Evolutionary conservation across 2,329 filamentous ascomycete species (phyloP).

Genomic region (Diaporthe citrichinensis): DNA sequence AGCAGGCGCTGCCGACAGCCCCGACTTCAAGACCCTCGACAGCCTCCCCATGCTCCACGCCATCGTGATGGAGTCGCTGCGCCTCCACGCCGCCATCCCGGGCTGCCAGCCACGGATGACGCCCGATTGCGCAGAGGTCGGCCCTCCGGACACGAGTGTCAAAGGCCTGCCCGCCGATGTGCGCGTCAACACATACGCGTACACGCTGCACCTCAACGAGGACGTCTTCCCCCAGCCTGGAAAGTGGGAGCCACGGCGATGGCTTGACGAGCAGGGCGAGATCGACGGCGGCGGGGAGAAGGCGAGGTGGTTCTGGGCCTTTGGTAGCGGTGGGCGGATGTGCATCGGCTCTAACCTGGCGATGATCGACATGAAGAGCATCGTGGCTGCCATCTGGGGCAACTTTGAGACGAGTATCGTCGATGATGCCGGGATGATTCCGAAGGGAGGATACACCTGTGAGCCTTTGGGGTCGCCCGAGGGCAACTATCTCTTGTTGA

Average conservation of each 20-base stretch:
- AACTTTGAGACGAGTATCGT: background rate
- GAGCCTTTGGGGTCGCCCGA: conserved; percentile 18
- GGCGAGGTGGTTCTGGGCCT: conserved; percentile 74
- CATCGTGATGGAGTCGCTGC: conserved; percentile 70
- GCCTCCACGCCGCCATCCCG: conserved; percentile 69
- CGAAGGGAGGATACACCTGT: conserved; percentile 4
- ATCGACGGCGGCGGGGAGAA: conserved; percentile 47
- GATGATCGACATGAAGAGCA: conserved; percentile 47
- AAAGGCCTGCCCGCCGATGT: conserved; percentile 64
- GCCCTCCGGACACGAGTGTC: conserved; percentile 45
- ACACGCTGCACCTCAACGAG: conserved; percentile 68
- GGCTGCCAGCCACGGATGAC: conserved; percentile 67
- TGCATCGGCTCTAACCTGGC: conserved; percentile 80
- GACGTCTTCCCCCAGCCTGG: conserved; percentile 63
- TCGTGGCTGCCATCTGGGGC: conserved; percentile 20
- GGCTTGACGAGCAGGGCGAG: conserved; percentile 55
- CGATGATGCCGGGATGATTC: conserved; percentile 16
- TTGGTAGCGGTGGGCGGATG: conserved; percentile 77
- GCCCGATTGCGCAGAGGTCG: conserved; percentile 60
- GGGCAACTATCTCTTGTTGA: conserved; percentile 9
- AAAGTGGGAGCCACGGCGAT: conserved; percentile 64
- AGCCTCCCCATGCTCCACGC: conserved; percentile 67
- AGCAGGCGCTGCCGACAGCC: conserved; percentile 46
- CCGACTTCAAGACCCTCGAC: conserved; percentile 61
- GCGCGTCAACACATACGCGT: conserved; percentile 66